Evolutionary conservation across 768 basidiomycete species (phyloP), one percentile per base, ranked within the genome.

Genomic region (Lentinula guzmanii): DNA sequence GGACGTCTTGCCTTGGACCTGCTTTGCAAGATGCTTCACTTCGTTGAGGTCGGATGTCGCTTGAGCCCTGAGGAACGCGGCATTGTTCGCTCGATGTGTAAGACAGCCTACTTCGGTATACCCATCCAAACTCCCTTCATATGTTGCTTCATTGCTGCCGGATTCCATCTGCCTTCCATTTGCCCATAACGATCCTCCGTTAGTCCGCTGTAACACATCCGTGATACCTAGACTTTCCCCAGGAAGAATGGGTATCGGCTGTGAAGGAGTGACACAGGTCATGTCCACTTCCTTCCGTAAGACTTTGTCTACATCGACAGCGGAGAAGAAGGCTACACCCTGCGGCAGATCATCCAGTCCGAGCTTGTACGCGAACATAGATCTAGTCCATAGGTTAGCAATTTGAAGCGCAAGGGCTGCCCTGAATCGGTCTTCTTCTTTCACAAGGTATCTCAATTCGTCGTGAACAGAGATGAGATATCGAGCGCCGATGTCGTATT

Each of bases 381-480:
- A 84, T 15, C 97, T 82, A 4, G 95, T 98, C 96, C 97, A 98
- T 1, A 97, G 72, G 71, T 99, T 98, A 33, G 94, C 92, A 50
- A 99, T 86, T 72, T 99, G 97, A 54, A 99, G 72, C 0, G 96
- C 97, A 9, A 98, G 80, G 2, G 94, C 90, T 1, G 87, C 86
- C n/a, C 95, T 90, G 73, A 95, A 93, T 66, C 82, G 83, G 75
- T 98, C 97, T 63, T 86, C 85, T 52, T 98, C 95, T 48, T 80
- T 82, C 54, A 96, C 94, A 5, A 99, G 82, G 71, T 97, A 98
- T 2, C 97, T 89, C 16, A 99, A 81, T 72, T 99, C 96, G 71
- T 98, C 96, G 72, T 98, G 97, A 1, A 98, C 95, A 9, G 95
- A 98, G 53, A 98, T 89, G 50, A 99, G 86, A 73, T 96, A 99